Conservation (phyloP, 129 eudicot genomes). For the Glebionis coronaria region DNA sequence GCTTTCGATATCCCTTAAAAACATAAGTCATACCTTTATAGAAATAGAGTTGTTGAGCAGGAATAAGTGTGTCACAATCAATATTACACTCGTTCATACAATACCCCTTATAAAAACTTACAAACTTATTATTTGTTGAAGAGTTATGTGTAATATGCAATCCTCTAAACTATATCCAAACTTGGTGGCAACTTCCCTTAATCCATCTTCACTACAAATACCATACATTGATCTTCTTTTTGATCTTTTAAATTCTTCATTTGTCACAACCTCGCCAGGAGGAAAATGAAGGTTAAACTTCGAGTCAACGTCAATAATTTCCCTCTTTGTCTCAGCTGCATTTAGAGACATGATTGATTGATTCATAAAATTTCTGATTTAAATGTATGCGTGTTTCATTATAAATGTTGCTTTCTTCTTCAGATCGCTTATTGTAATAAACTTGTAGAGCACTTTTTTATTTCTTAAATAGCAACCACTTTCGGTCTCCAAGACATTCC, state of each 20-base stretch:
- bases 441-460: conserved; percentile 68
- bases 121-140: conserved; percentile 60
- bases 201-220: conserved; percentile 72
- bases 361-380: conserved; percentile 63
- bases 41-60: no score
- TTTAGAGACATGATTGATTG: conserved; percentile 60
- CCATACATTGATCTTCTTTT: conserved; percentile 68
- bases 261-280: conserved; percentile 61
- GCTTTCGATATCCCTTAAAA: no score
- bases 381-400: conserved; percentile 67
- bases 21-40: no score
- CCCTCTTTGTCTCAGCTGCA: conserved; percentile 78
- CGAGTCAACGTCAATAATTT: conserved; percentile 85
- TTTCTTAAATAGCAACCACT: conserved; percentile 85
- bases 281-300: conserved; percentile 89
- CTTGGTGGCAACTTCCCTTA: conserved; percentile 79
- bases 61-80: conserved; percentile 8
- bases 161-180: conserved; percentile 88
- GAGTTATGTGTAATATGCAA: conserved; percentile 71
- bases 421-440: conserved; percentile 71
- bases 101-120: background rate
- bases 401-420: conserved; percentile 67
- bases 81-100: conserved; percentile 2
- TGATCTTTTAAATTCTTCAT: conserved; percentile 83
- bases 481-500: conserved; percentile 80